These are phyloP conservation scores for Fraxinus baroniana DNA, from an alignment of 305 asterid species.

Conservation along the genomic window DNA sequence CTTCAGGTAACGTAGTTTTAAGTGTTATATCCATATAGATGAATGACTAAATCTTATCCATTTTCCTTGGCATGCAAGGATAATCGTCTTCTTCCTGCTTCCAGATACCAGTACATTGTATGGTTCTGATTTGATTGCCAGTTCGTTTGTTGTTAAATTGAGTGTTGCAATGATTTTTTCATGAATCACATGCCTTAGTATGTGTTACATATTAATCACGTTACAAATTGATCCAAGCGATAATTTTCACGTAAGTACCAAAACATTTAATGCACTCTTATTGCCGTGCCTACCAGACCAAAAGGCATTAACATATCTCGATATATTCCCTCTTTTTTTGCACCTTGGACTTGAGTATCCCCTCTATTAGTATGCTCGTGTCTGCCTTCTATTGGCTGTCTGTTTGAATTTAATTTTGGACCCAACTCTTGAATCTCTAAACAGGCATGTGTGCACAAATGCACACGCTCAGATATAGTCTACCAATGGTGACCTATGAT, in stretches of 20 bases:
- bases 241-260: not conserved
- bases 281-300: not conserved
- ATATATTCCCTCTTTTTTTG: not conserved
- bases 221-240: not conserved
- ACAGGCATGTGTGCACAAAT: not conserved
- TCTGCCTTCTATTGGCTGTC: not conserved
- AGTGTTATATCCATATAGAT: not conserved
- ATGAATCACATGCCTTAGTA: not conserved
- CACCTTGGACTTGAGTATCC: not conserved
- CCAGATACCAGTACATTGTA: not conserved
- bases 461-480: not conserved
- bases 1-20: slow-evolving; percentile 32
- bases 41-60: not conserved
- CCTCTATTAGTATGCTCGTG: not conserved
- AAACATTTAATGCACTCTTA: not conserved
- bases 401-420: not conserved
- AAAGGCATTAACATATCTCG: not conserved
- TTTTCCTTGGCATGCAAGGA: not conserved
- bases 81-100: not conserved
- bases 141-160: not conserved
- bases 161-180: not conserved
- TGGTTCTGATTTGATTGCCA: not conserved
- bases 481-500: not conserved
- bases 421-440: not conserved
- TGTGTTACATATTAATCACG: not conserved